A percentile compares a stretch with the other conserved stretches of the same genome.
Conservation (phyloP, 768 basidiomycete genomes). For the Tulasnella sp. region DNA sequence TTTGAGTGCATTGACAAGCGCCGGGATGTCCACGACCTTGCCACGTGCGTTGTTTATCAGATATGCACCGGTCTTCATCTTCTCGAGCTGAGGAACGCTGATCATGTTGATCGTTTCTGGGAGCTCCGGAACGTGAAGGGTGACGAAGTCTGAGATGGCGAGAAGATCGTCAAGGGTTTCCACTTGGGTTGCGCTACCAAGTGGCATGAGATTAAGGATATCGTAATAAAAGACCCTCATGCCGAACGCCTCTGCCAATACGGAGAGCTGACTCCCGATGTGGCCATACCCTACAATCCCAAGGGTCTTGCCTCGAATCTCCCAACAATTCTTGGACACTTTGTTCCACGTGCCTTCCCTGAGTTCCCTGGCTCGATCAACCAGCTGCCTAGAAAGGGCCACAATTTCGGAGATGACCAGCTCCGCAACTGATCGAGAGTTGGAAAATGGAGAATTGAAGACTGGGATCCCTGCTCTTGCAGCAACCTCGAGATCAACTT, state of each 20-base stretch:
- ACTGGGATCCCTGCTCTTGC: conserved; percentile 86
- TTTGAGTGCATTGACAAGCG: conserved; percentile 65
- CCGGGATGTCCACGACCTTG: conserved; percentile 87
- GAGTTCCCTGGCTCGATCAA: conserved; percentile 80
- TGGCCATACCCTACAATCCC: conserved; percentile 98
- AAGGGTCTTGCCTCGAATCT: conserved; percentile 91
- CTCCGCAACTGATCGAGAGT: conserved; percentile 97
- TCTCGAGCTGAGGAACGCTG: conserved; percentile 52
- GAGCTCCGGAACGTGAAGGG: conserved; percentile 91
- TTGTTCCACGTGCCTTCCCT: conserved; percentile 94
- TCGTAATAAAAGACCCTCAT: conserved; percentile 95
- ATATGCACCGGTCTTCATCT: conserved; percentile 92
- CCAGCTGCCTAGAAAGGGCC: conserved; percentile 85
- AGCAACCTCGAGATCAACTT: conserved; percentile 80
- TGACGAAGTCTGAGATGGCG: conserved; percentile 76
- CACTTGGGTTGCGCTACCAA: conserved; percentile 85
- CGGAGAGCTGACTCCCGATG: conserved; percentile 93
- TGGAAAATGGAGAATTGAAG: conserved; percentile 98
- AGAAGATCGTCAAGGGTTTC: conserved; percentile 66
- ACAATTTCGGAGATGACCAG: conserved; percentile 91
- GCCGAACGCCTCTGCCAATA: conserved; percentile 91
- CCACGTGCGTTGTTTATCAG: conserved; percentile 98
- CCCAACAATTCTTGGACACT: conserved; percentile 96
- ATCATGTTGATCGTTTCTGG: conserved; percentile 96
- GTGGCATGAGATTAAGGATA: conserved; percentile 91